A percentile compares a stretch with the other conserved stretches of the same genome.
phyloP scores from a whole-genome alignment of 805 yeast species.

The Candida nitratophila region DNA sequence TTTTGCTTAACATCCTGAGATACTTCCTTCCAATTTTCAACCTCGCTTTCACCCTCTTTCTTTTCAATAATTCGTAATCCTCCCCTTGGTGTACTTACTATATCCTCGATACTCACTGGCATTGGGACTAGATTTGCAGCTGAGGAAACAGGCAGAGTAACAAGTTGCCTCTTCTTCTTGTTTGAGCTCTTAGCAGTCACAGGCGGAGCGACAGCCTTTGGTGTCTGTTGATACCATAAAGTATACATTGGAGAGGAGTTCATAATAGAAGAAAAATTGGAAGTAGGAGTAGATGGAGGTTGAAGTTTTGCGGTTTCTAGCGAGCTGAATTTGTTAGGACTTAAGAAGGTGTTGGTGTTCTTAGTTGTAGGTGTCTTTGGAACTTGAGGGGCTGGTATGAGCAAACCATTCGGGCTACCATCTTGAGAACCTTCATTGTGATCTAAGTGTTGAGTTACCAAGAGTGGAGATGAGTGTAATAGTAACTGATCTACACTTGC shows the following conservation, averaged over 20 bases:
- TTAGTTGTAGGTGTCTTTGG: not conserved
- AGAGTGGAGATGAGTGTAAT: not conserved
- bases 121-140: conserved; percentile 13
- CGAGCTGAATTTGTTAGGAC: not conserved
- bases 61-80: conserved; percentile 5
- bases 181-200: not conserved
- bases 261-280: conserved; percentile 25
- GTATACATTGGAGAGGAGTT: conserved; percentile 29
- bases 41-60: conserved; percentile 3
- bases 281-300: conserved; percentile 21
- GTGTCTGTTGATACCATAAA: conserved; percentile 24
- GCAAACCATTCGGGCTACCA: no score
- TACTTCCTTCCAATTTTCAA: not conserved
- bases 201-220: conserved; percentile 1
- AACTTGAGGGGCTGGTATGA: no score
- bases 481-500: not conserved
- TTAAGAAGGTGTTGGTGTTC: not conserved
- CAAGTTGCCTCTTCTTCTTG: not conserved
- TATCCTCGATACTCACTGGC: conserved; percentile 17
- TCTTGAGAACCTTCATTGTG: no score
- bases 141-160: not conserved
- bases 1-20: not conserved
- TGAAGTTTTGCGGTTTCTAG: not conserved
- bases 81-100: conserved; percentile 11
- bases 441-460: conserved; percentile 2